Evolutionary conservation across 1,284 basidiomycete genomes (phyloP), one percentile per base, ranked within the genome.

Genomic region (Rhodotorula sp.): DNA sequence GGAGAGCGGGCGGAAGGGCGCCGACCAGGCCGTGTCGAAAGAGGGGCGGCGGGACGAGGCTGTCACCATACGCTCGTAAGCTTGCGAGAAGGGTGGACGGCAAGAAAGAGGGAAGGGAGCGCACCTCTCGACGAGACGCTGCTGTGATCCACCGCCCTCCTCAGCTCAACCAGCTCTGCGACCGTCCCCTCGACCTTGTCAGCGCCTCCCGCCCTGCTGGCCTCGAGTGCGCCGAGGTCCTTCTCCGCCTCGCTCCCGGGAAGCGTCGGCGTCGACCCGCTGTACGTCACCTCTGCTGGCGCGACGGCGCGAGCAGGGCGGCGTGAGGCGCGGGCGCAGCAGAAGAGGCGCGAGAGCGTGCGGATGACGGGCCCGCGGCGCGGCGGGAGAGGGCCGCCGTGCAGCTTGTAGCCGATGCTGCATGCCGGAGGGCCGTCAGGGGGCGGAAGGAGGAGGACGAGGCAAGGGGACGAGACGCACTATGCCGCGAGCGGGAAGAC

Each of bases 291-390:
- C 48, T 7, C 13, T 27, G 29, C 17, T 29, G 17, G 53, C 27
- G 32, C 29, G 29, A 19, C 17, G 12, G 53, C 17, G 8, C 29
- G 53, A 17, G n/a, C 29, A 1, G 15, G 12, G 19, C 32, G 32
- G 9, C 29, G 19, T 1, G 21, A 34, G 32, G 9, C 3, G 44
- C 54, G 53, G 36, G 29, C 27, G 50, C 21, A 51, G 50, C 50
- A 51, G 17, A 41, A 29, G 27, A 56, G 27, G 9, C n/a, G 48
- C 10, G 48, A 7, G 48, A 68, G 55, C 9, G 51, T 13, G n/a
- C 61, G 29, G 29, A 57, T 39, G 48, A 68, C 57, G 29, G 67
- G 67, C 7, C 67, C 67, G 22, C 32, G 61, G 15, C 39, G 48
- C 1, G 67, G 50, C 1, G 67, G 67, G 4, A 53, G 36, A 1